Conservation (phyloP, 2,329 filamentous ascomycete genomes). For the Fusarium lateritium region DNA sequence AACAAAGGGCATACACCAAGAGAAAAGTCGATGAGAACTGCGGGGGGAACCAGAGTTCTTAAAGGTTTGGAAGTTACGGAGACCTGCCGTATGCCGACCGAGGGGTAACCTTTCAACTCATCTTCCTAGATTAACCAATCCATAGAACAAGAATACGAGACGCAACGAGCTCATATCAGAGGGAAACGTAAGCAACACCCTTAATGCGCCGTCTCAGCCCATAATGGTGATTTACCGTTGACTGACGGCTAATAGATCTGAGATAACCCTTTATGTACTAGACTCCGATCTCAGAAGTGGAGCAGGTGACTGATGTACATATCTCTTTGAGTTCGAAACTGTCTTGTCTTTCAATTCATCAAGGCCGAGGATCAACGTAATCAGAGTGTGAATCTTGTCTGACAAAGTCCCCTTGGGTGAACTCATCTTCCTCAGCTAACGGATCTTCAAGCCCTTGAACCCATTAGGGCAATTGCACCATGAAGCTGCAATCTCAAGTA, state of each 20-base stretch:
- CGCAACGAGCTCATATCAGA: no score
- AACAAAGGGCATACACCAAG: neutral
- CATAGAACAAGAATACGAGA: constrained; percentile 26
- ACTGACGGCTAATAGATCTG: constrained; percentile 33
- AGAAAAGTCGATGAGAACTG: no score
- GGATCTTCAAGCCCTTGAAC: fast-evolving
- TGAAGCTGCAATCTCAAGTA: neutral
- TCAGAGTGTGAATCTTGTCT: no score
- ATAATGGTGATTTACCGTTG: neutral
- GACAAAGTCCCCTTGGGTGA: neutral
- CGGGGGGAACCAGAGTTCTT: neutral
- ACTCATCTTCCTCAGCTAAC: fast-evolving
- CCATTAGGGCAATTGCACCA: neutral
- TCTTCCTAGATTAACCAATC: neutral
- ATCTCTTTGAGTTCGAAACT: neutral
- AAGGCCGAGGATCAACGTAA: neutral
- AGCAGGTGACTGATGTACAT: neutral
- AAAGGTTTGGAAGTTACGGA: neutral
- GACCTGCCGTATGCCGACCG: neutral
- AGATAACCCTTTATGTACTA: constrained; percentile 41
- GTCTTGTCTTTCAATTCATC: neutral
- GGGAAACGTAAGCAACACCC: no score
- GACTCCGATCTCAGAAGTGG: constrained; percentile 41
- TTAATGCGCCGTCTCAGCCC: neutral
- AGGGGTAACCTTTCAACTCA: no score